These are phyloP conservation scores for Closterium sp. DNA, from an alignment of 139 green algal species.

Conservation along the genomic window DNA sequence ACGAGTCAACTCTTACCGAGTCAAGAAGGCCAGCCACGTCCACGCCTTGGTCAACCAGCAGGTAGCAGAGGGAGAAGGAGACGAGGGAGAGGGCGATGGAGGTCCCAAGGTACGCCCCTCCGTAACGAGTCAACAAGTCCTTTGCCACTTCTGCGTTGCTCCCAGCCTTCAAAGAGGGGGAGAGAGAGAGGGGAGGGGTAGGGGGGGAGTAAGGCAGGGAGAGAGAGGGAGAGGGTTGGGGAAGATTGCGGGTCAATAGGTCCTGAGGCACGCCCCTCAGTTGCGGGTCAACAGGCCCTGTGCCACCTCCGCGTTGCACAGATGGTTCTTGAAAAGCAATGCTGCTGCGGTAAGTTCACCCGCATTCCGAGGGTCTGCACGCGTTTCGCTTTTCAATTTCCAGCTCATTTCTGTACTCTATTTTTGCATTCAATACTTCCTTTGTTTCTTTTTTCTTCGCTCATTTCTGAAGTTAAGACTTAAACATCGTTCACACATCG, in stretches of 20 bases:
- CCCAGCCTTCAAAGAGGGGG: conserved; percentile 59
- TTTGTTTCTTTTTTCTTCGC: too few species aligned
- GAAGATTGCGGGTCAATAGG: too few species aligned
- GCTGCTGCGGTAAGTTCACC: too few species aligned
- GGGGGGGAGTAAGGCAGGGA: neutral
- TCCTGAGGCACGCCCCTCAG: conserved; percentile 85
- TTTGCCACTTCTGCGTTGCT: conserved; percentile 33
- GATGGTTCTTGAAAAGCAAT: too few species aligned
- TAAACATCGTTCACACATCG: too few species aligned
- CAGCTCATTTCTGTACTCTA: too few species aligned
- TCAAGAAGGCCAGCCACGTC: conserved; percentile 78
- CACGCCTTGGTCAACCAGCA: conserved; percentile 79
- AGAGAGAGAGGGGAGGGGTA: conserved; percentile 57
- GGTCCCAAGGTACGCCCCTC: conserved; percentile 92
- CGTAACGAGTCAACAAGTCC: conserved; percentile 87
- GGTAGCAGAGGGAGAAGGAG: conserved; percentile 90
- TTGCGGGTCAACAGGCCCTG: conserved; percentile 84
- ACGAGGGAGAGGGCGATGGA: conserved; percentile 94
- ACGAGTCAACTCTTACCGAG: neutral
- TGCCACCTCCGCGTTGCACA: neutral
- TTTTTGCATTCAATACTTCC: too few species aligned
- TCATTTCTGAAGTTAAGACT: too few species aligned
- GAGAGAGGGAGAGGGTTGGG: conserved; percentile 59
- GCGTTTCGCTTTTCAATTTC: too few species aligned
- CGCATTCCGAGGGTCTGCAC: too few species aligned